Base-by-base conservation (phyloP, 805 yeast species). In the Yarrowia sp. region DNA sequence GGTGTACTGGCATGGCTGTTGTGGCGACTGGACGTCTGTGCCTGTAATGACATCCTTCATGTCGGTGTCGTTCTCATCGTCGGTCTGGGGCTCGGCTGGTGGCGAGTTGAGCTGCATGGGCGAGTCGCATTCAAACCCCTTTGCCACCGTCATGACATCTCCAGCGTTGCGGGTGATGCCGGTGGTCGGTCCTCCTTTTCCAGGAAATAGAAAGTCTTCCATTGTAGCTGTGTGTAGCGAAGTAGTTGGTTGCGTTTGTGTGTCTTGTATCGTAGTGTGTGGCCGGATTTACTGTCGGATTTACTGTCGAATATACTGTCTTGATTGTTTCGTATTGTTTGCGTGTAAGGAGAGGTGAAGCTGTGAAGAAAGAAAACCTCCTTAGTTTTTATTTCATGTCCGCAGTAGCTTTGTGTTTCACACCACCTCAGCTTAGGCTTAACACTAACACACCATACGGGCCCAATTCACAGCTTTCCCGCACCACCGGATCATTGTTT, bases 71-170 rank as follows among this genome's bases (percentile, higher is more conserved):
- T 41, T 22, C 13, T 39, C 45, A 31, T 55, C 58, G 35, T 51
- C 58, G 14, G 58, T 36, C 43, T 51, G 61, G 28, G 61, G 61
- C 38, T 55, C 61, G 1, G 45, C 61, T 28, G 61, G 61, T 11
- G 61, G 61, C 38, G 61, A 55, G 61, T 55, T 55, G 47, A 55
- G 61, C 36, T 55, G 45, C 61, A 55, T 55, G 45, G 61, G 61
- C 61, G 61, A 55, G 61, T 55, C 61, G 47, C 61, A 55, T 15
- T 55, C 61, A 14, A 55, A 55, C 11, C 61, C 61, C 47, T 55
- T 55, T 15, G 61, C 45, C 47, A 55, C 61, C 31, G 60, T 53
- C 61, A 55, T 39, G 38, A 15, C 42, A 31, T 55, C 61, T 28
- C 13, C 31, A 13, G 61, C 8, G 47, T 36, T 55, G 17, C 61